Conservation (phyloP, 108 stramenopile species). For the Seminavis robusta region DNA sequence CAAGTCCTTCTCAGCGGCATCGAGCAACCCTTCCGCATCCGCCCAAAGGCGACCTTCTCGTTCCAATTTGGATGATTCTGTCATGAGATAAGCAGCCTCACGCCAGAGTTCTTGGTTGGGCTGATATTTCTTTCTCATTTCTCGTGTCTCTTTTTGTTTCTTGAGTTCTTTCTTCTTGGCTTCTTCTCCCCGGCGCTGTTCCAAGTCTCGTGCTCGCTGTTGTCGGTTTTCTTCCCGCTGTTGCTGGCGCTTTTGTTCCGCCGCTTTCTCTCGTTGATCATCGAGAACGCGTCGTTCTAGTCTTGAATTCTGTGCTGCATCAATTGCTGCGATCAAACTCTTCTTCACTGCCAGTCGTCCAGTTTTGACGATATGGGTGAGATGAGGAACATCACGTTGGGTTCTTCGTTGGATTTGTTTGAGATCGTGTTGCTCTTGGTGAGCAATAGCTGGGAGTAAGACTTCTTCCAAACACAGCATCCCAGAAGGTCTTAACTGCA, state of each 20-base stretch:
- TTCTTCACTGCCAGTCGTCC: slow-evolving; percentile 25
- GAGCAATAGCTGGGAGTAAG: slow-evolving; percentile 40
- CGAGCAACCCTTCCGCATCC: no score
- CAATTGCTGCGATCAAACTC: slow-evolving; percentile 17
- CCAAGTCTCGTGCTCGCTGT: no score
- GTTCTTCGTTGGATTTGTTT: slow-evolving; percentile 41
- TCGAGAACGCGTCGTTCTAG: neutral
- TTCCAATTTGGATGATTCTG: slow-evolving; percentile 32
- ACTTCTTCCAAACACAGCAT: slow-evolving; percentile 47
- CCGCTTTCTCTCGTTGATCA: neutral
- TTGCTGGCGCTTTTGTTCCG: neutral
- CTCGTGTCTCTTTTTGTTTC: slow-evolving; percentile 8
- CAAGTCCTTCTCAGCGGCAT: slow-evolving; percentile 27
- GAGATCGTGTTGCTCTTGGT: slow-evolving; percentile 30
- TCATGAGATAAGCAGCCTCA: slow-evolving; percentile 47
- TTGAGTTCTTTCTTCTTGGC: neutral
- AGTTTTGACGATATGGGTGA: neutral
- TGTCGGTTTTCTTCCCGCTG: neutral
- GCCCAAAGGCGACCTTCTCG: slow-evolving; percentile 43
- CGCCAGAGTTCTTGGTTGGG: slow-evolving; percentile 37
- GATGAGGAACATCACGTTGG: slow-evolving; percentile 30
- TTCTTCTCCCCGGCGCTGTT: neutral
- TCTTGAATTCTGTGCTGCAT: slow-evolving; percentile 15
- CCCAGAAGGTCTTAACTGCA: no score
- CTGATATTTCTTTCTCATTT: slow-evolving; percentile 22